Evolutionary conservation across 352 stramenopile genomes (phyloP).

Genomic region (Globisporangium recalcitrans): DNA sequence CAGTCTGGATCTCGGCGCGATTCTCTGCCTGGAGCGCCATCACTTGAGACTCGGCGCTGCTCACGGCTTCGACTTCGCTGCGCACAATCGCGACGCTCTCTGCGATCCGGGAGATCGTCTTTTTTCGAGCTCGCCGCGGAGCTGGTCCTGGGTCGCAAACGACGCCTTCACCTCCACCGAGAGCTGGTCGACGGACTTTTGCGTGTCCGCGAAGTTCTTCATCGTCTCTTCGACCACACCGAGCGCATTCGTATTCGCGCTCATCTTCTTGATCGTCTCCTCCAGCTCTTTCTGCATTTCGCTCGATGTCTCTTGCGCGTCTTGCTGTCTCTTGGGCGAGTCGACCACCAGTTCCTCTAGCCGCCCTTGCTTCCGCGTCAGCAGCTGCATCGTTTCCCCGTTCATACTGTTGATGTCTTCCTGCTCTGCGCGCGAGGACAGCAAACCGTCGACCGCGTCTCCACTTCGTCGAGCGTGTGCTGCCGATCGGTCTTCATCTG

Average conservation of each 20-base stretch:
- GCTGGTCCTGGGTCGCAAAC: conserved; percentile 30
- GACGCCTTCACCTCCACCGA: conserved; percentile 36
- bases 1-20: conserved; percentile 62
- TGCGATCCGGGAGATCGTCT: conserved; percentile 46
- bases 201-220: conserved; percentile 51
- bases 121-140: conserved; percentile 49
- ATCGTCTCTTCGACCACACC: conserved; percentile 50
- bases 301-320: conserved; percentile 26
- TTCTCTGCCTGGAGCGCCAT: conserved; percentile 67
- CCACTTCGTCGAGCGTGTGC: conserved; percentile 53
- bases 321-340: conserved; percentile 43
- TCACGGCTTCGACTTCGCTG: conserved; percentile 45
- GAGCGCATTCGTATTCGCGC: conserved; percentile 32
- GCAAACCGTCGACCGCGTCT: conserved; percentile 48
- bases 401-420: conserved; percentile 81
- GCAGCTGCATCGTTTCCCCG: conserved; percentile 53
- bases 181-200: conserved; percentile 36
- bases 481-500: conserved; percentile 68
- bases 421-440: conserved; percentile 56
- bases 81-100: conserved; percentile 45
- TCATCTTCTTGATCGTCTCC: conserved; percentile 51
- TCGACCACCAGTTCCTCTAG: conserved; percentile 59
- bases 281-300: conserved; percentile 42
- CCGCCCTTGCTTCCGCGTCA: conserved; percentile 44
- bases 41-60: conserved; percentile 56